A percentile compares a stretch with the other conserved stretches of the same genome.
Evolutionary conservation across 2,329 filamentous ascomycete genomes (phyloP).

Genomic region (Colletotrichum salicis): DNA sequence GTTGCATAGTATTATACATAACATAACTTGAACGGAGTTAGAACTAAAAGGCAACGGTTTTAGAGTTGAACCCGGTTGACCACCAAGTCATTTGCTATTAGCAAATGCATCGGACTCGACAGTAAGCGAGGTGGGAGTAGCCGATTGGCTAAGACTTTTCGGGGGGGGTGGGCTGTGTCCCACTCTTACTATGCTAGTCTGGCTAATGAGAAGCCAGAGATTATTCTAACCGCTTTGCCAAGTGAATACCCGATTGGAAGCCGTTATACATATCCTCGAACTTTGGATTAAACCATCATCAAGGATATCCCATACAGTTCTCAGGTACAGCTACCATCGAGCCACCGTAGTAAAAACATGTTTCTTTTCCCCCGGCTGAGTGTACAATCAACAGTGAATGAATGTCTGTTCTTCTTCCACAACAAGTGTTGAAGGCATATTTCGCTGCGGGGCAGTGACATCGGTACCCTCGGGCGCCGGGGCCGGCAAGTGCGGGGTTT

Average conservation of each 20-base stretch:
- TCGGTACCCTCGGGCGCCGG: not conserved
- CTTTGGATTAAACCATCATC: too few relatives aligned
- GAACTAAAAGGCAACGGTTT: not conserved
- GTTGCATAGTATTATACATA: not conserved
- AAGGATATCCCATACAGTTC: too few relatives aligned
- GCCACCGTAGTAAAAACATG: too few relatives aligned
- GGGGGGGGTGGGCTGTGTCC: too few relatives aligned
- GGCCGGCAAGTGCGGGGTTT: not conserved
- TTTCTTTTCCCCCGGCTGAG: too few relatives aligned
- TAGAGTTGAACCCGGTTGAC: not conserved
- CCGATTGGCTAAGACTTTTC: not conserved
- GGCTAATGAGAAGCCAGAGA: not conserved
- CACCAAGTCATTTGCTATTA: not conserved
- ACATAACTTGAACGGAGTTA: not conserved
- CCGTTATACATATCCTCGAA: not conserved
- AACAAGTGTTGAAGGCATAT: not conserved
- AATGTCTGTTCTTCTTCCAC: not conserved
- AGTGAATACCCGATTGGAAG: not conserved
- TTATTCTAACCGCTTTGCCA: not conserved
- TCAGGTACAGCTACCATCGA: too few relatives aligned
- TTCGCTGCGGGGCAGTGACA: not conserved
- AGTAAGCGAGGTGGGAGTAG: too few relatives aligned
- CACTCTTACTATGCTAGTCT: not conserved
- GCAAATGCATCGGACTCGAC: not conserved
- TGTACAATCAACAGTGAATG: not conserved